phyloP scores from a whole-genome alignment of 2,329 filamentous ascomycete species.

The Aspergillus persii region DNA sequence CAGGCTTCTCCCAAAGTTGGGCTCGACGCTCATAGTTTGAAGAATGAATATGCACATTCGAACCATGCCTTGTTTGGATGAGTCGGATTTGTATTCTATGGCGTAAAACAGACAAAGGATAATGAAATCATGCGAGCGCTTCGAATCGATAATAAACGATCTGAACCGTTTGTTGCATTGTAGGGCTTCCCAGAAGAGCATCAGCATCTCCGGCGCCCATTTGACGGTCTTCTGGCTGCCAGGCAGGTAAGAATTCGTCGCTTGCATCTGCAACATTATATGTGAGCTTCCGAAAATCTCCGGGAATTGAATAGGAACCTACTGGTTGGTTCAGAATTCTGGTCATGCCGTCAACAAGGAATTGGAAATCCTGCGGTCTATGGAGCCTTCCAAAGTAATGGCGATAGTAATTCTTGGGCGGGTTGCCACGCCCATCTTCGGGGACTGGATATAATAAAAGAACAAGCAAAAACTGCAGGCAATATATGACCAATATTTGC shows the following conservation, averaged over 20 bases:
- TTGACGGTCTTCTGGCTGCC: slow-evolving; percentile 76
- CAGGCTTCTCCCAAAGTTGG: slow-evolving; percentile 82
- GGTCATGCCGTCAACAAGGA: slow-evolving; percentile 91
- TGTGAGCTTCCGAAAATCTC: slow-evolving; percentile 9
- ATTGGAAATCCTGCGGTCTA: slow-evolving; percentile 94
- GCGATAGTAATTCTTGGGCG: slow-evolving; percentile 87
- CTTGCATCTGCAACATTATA: slow-evolving; percentile 60
- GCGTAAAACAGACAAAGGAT: slow-evolving; percentile 90
- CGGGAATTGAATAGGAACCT: slow-evolving; percentile 14
- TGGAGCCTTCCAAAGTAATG: slow-evolving; percentile 89
- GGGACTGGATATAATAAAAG: slow-evolving; percentile 85
- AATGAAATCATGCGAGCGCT: slow-evolving; percentile 88
- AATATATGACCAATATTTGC: slow-evolving; percentile 87
- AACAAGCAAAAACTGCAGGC: slow-evolving; percentile 83
- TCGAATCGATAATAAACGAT: slow-evolving; percentile 94
- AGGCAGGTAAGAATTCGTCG: slow-evolving; percentile 83
- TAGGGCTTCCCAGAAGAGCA: slow-evolving; percentile 94
- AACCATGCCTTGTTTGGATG: slow-evolving; percentile 85
- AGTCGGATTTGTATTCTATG: slow-evolving; percentile 80
- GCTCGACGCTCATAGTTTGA: slow-evolving; percentile 90
- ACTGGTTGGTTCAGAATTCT: slow-evolving; percentile 85
- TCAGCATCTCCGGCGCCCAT: slow-evolving; percentile 92
- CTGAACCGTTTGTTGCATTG: slow-evolving; percentile 98
- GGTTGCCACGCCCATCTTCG: slow-evolving; percentile 62
- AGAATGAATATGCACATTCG: slow-evolving; percentile 97